A percentile compares a stretch with the other conserved stretches of the same genome.
Conservation (phyloP, 129 eudicot species). For the Apium graveolens region DNA sequence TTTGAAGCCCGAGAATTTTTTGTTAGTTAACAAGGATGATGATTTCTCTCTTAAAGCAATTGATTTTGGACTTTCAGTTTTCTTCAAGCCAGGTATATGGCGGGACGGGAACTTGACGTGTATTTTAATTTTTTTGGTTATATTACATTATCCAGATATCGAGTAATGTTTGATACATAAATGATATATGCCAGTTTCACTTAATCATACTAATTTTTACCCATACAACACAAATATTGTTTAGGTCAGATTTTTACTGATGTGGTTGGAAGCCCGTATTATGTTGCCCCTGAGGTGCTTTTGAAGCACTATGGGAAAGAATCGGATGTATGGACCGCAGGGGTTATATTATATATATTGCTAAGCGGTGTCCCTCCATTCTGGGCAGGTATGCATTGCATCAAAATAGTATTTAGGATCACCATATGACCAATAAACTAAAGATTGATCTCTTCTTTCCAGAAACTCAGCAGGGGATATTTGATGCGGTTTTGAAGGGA, state of each 20-base stretch:
- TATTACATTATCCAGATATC: not conserved
- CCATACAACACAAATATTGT: constrained; percentile 2
- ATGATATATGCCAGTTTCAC: not conserved
- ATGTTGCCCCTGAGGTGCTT: constrained; percentile 94
- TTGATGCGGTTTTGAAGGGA: constrained; percentile 88
- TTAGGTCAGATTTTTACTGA: constrained; percentile 78
- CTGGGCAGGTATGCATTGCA: constrained; percentile 61
- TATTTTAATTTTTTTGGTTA: not conserved
- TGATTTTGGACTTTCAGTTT: constrained; percentile 71
- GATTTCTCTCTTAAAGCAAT: constrained; percentile 92
- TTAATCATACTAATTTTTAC: not conserved
- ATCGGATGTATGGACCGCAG: constrained; percentile 98
- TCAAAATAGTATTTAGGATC: not conserved
- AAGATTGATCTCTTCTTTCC: constrained; percentile 11
- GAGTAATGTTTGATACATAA: not conserved
- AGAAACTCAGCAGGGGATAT: constrained; percentile 98
- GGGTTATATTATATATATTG: constrained; percentile 76
- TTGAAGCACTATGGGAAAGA: constrained; percentile 79
- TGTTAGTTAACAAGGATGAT: constrained; percentile 79
- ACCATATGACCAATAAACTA: not conserved
- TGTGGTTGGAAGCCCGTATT: constrained; percentile 94
- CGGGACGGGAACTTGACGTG: not conserved
- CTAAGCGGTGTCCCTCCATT: constrained; percentile 92
- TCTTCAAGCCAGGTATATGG: constrained; percentile 76
- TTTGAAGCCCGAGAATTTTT: constrained; percentile 76